phyloP scores from a whole-genome alignment of 495 filamentous ascomycete species.

The Xylaria venustula region DNA sequence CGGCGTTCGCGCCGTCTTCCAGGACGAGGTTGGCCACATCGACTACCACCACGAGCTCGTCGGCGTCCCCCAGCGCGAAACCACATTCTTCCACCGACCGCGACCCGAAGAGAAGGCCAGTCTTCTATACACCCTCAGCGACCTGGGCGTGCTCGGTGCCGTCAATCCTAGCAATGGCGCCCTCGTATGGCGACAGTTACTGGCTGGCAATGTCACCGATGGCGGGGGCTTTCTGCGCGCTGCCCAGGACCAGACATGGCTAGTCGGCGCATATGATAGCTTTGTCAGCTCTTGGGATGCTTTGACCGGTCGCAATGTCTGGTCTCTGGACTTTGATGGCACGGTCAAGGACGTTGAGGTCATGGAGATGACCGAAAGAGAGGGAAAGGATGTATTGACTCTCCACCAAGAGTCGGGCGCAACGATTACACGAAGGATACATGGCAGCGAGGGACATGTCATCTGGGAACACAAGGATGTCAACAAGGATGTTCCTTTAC shows the following conservation, averaged over 20 bases:
- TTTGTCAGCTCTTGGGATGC: constrained; percentile 82
- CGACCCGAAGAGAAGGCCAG: constrained; percentile 77
- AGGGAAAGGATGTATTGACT: constrained; percentile 68
- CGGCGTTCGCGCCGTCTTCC: constrained; percentile 66
- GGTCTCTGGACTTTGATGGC: constrained; percentile 61
- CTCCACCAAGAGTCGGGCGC: constrained; percentile 59
- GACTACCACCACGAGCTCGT: constrained; percentile 93
- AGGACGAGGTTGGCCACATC: constrained; percentile 85
- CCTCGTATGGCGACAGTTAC: constrained; percentile 80
- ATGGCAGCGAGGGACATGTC: constrained; percentile 68
- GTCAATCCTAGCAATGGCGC: constrained; percentile 84
- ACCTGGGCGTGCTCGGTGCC: constrained; percentile 77
- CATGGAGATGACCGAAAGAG: constrained; percentile 64
- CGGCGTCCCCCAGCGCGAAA: constrained; percentile 73
- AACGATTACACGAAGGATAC: constrained; percentile 66
- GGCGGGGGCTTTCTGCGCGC: constrained; percentile 62
- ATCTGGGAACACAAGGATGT: constrained; percentile 74
- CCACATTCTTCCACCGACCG: constrained; percentile 94
- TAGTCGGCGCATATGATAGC: constrained; percentile 67
- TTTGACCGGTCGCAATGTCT: constrained; percentile 72
- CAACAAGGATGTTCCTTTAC: constrained; percentile 70
- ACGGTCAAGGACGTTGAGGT: constrained; percentile 77
- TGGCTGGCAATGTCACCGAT: constrained; percentile 39
- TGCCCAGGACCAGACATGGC: constrained; percentile 67
- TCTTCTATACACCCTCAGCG: constrained; percentile 85